These are phyloP conservation scores for Globisporangium acanthophoron DNA, from an alignment of 352 stramenopile species.

Conservation along the genomic window DNA sequence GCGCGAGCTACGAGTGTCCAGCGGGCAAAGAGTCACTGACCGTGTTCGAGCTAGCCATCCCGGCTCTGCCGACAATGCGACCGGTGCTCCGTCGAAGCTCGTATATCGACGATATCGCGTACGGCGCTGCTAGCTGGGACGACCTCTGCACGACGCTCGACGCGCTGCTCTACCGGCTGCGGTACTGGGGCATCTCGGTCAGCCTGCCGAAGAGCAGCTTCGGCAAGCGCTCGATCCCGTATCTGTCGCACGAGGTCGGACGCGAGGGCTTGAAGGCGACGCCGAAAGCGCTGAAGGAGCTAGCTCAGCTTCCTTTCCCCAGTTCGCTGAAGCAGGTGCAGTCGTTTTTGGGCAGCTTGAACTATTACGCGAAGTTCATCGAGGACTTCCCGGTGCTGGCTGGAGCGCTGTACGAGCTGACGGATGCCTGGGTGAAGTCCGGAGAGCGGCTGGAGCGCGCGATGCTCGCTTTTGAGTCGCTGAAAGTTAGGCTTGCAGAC, in stretches of 20 bases:
- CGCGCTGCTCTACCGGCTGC: constrained; percentile 6
- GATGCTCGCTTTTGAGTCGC: constrained; percentile 3
- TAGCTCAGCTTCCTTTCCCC: constrained; percentile 10
- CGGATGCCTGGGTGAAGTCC: not conserved
- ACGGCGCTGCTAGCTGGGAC: constrained; percentile 4
- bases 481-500: constrained; percentile 9
- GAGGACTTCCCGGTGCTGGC: constrained; percentile 17
- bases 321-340: constrained; percentile 16
- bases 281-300: constrained; percentile 8
- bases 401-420: constrained; percentile 12
- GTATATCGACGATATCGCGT: constrained; percentile 20
- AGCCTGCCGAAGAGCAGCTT: constrained; percentile 22
- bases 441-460: not conserved
- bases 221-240: constrained; percentile 7
- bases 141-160: constrained; percentile 8
- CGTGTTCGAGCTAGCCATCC: not conserved
- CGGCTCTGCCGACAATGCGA: not conserved
- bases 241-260: constrained; percentile 14
- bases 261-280: constrained; percentile 7
- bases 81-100: not conserved
- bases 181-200: constrained; percentile 18
- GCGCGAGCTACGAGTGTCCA: not conserved
- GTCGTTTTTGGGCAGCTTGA: constrained; percentile 13
- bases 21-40: not conserved
- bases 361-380: constrained; percentile 25